Percentiles rank a stretch among this genome's conserved stretches.
These are phyloP conservation scores for Kodamaea restingae DNA, from an alignment of 805 yeast species.

Conservation along the genomic window DNA sequence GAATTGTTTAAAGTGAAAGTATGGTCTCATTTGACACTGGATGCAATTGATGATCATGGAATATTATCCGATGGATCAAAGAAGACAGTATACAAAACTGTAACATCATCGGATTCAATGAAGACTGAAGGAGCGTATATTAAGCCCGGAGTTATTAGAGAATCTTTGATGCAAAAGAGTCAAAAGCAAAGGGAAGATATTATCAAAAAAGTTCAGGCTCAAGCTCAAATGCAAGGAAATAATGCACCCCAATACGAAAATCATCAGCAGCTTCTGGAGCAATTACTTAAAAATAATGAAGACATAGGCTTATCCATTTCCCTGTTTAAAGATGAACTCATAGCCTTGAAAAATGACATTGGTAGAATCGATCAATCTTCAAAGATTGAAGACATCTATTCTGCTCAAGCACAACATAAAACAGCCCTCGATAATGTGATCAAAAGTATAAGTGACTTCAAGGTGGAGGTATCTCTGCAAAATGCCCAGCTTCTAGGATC, in stretches of 20 bases:
- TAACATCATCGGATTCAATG: conserved; percentile 3
- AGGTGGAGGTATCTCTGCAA: conserved; percentile 25
- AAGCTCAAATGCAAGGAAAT: conserved; percentile 1
- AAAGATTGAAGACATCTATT: not conserved
- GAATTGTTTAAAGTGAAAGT: conserved; percentile 60
- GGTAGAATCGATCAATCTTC: not conserved
- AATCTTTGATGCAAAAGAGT: conserved; percentile 36
- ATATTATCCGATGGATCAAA: conserved; percentile 41
- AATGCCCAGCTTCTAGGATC: conserved; percentile 30
- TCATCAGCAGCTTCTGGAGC: conserved; percentile 3
- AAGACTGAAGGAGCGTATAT: conserved; percentile 6
- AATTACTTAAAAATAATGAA: conserved; percentile 4
- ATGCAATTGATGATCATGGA: conserved; percentile 57
- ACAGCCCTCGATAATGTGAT: conserved; percentile 17
- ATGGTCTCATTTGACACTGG: conserved; percentile 50
- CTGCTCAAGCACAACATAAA: conserved; percentile 17
- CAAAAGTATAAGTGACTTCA: conserved; percentile 22
- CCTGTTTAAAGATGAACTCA: not conserved
- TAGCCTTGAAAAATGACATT: not conserved
- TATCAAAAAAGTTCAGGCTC: conserved; percentile 7
- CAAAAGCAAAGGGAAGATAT: conserved; percentile 21
- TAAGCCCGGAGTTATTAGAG: conserved; percentile 23
- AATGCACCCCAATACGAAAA: not conserved
- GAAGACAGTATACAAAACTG: conserved; percentile 28
- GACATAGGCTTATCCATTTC: not conserved